Evolutionary conservation across 2,329 filamentous ascomycete species (phyloP).

Genomic region (Aspergillus versicolor): DNA sequence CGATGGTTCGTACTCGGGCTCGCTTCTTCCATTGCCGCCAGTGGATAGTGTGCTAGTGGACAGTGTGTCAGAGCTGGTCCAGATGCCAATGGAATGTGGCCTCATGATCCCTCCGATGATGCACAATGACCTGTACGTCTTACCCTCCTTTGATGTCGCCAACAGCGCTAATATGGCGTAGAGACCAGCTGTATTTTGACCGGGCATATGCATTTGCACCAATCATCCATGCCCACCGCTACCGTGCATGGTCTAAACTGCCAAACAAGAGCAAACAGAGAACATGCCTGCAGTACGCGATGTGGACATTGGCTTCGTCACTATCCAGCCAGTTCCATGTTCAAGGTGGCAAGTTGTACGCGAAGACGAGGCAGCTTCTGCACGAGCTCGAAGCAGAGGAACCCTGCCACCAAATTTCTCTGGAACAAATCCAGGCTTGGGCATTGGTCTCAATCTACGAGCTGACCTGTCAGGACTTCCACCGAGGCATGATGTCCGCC

Average conservation of each 20-base stretch:
- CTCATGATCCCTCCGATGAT: background rate
- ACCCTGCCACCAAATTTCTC: background rate
- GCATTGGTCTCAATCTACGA: slow-evolving; percentile 12
- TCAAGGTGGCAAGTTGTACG: background rate
- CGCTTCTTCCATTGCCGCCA: background rate
- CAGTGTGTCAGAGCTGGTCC: background rate
- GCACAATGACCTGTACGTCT: background rate
- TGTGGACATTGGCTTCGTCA: slow-evolving; percentile 7
- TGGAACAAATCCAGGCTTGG: slow-evolving; percentile 17
- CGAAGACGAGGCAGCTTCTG: background rate
- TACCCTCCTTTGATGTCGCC: too few relatives aligned
- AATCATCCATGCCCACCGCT: slow-evolving; percentile 3
- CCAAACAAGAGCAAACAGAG: background rate
- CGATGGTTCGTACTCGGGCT: background rate
- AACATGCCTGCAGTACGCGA: slow-evolving; percentile 4
- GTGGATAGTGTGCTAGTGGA: background rate
- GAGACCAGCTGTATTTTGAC: slow-evolving; percentile 12
- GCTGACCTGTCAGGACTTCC: slow-evolving; percentile 18
- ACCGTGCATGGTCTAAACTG: background rate
- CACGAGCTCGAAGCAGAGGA: background rate
- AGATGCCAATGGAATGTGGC: background rate
- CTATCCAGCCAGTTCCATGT: background rate
- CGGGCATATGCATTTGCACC: slow-evolving; percentile 4
- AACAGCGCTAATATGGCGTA: background rate
- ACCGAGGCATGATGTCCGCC: slow-evolving; percentile 29